Percentiles rank a stretch among this genome's conserved stretches.
Evolutionary conservation across 106 monocot species (phyloP).

Genomic region (Agapanthus africanus): DNA sequence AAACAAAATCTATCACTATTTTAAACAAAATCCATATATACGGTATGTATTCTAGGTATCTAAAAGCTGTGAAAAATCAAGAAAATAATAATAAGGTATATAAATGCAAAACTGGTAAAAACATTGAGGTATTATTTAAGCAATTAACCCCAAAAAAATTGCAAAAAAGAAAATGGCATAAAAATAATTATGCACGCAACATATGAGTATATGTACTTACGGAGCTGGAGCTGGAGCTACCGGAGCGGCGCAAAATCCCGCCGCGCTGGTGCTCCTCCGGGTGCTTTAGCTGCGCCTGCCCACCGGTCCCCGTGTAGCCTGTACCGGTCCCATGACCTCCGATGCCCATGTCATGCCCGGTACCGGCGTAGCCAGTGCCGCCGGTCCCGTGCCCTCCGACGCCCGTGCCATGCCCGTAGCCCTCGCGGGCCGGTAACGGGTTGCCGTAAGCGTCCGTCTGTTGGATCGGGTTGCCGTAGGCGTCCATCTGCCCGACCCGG

Average conservation of each 20-base stretch:
- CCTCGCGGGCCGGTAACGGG: background rate
- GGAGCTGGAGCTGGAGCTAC: slow-evolving; percentile 19
- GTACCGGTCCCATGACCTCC: background rate
- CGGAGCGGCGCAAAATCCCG: slow-evolving; percentile 8
- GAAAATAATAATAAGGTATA: no score
- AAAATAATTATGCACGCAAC: background rate
- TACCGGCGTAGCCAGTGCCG: background rate
- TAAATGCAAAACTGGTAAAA: no score
- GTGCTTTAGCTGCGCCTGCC: slow-evolving; percentile 6
- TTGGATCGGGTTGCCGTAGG: slow-evolving; percentile 9
- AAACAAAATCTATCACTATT: background rate
- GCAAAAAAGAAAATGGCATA: background rate
- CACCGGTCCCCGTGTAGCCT: background rate
- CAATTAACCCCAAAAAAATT: background rate
- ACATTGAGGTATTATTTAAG: no score
- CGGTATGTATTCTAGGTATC: no score
- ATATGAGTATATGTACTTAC: slow-evolving; percentile 4
- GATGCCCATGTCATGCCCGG: background rate
- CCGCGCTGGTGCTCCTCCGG: slow-evolving; percentile 1
- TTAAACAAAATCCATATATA: background rate
- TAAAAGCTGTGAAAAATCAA: no score
- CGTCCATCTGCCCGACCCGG: background rate
- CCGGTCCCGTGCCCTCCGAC: background rate
- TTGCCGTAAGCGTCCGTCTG: slow-evolving; percentile 6
- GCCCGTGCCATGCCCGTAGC: background rate